These are phyloP conservation scores for Carex arenaria DNA, from an alignment of 202 grass and related monocot species.

Conservation along the genomic window DNA sequence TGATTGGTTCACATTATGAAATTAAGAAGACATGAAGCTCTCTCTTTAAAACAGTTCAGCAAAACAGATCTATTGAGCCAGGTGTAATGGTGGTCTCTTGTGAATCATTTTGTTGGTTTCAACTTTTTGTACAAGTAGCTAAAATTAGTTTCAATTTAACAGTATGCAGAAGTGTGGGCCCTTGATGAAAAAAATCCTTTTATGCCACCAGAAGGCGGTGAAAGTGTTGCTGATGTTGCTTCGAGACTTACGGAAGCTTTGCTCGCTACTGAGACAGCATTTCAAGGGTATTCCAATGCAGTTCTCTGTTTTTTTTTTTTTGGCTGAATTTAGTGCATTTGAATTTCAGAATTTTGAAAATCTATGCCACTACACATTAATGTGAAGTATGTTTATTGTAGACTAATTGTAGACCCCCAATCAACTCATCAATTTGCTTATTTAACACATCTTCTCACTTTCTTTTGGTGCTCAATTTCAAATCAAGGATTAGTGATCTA, in stretches of 20 bases:
- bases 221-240: slow-evolving; percentile 77
- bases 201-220: slow-evolving; percentile 56
- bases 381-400: not conserved
- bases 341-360: not conserved
- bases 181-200: slow-evolving; percentile 70
- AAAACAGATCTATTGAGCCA: not conserved
- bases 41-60: not conserved
- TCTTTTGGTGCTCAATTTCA: not conserved
- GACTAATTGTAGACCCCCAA: not conserved
- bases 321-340: not conserved
- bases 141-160: slow-evolving; percentile 12
- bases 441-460: not conserved
- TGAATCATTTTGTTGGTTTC: not conserved
- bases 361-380: not conserved
- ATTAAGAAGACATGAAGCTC: not conserved
- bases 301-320: no score
- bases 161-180: slow-evolving; percentile 88
- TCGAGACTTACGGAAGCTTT: slow-evolving; percentile 49
- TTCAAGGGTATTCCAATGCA: slow-evolving; percentile 45
- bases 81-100: not conserved
- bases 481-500: not conserved
- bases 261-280: slow-evolving; percentile 37
- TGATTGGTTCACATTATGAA: not conserved
- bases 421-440: not conserved
- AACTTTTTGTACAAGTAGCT: not conserved